These are phyloP conservation scores for Globisporangium cylindrosporum DNA, from an alignment of 352 stramenopile genomes.

Conservation along the genomic window DNA sequence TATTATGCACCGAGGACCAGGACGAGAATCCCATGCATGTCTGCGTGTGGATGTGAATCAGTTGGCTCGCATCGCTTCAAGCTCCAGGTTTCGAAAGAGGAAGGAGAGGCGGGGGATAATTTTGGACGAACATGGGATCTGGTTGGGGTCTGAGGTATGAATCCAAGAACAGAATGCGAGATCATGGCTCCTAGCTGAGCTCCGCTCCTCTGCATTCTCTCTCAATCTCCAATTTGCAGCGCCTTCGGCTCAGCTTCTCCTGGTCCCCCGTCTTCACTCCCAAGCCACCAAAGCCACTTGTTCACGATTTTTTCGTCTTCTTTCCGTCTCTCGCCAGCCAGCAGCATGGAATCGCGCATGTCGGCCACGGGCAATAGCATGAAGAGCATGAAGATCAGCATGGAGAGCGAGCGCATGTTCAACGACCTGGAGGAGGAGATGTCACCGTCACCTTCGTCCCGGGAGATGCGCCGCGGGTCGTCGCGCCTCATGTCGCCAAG, in stretches of 20 bases:
- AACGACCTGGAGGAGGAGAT: constrained; percentile 72
- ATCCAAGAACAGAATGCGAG: background rate
- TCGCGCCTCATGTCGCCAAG: constrained; percentile 57
- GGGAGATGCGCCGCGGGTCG: constrained; percentile 59
- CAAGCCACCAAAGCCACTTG: background rate
- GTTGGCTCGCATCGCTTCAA: background rate
- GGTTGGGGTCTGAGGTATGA: background rate
- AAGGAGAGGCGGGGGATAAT: background rate
- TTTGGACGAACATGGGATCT: background rate
- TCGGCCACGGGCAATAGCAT: constrained; percentile 56
- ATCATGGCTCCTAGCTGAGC: background rate
- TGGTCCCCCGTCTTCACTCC: background rate
- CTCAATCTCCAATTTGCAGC: constrained; percentile 8
- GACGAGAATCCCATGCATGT: background rate
- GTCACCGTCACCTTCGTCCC: constrained; percentile 45
- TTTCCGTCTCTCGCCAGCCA: constrained; percentile 3
- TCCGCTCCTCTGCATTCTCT: background rate
- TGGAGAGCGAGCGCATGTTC: constrained; percentile 81
- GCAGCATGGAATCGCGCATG: constrained; percentile 58
- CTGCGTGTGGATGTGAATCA: background rate
- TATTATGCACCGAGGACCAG: background rate
- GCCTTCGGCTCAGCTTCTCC: background rate
- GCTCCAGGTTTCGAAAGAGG: too few relatives aligned
- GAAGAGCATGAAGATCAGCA: constrained; percentile 83
- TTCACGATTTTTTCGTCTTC: constrained; percentile 8